Conservation (phyloP, 225 moss, liverwort and hornwort genomes). For the Marchantia paleacea region DNA sequence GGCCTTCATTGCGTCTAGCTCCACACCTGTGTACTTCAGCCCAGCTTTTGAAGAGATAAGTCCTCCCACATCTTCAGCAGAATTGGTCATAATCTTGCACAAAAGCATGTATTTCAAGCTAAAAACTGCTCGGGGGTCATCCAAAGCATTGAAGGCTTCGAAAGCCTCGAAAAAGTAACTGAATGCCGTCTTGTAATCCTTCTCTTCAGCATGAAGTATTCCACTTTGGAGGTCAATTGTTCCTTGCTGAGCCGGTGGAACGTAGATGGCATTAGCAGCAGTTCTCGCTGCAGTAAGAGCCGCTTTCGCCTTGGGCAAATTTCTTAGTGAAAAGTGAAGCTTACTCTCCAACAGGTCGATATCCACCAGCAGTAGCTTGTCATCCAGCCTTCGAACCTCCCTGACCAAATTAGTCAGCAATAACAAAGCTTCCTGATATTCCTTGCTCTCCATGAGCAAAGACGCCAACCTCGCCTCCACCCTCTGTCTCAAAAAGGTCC, state of each 20-base stretch:
- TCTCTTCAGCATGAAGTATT: slow-evolving; percentile 90
- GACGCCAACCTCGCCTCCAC: slow-evolving; percentile 85
- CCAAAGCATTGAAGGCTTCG: slow-evolving; percentile 90
- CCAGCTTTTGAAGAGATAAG: slow-evolving; percentile 95
- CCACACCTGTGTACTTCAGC: slow-evolving; percentile 88
- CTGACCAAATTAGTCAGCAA: slow-evolving; percentile 82
- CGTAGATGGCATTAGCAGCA: slow-evolving; percentile 94
- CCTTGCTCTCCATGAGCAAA: slow-evolving; percentile 83
- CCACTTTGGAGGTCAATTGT: slow-evolving; percentile 94
- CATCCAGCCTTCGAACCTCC: slow-evolving; percentile 85
- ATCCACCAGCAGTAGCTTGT: slow-evolving; percentile 90
- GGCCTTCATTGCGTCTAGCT: slow-evolving; percentile 93
- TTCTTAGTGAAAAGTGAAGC: slow-evolving; percentile 78
- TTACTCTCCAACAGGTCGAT: slow-evolving; percentile 92
- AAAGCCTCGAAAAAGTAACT: slow-evolving; percentile 98
- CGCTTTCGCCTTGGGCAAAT: slow-evolving; percentile 94
- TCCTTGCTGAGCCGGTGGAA: slow-evolving; percentile 86
- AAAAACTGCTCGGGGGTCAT: slow-evolving; percentile 81
- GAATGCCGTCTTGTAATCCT: slow-evolving; percentile 94
- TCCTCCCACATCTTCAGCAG: slow-evolving; percentile 79
- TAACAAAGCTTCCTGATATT: slow-evolving; percentile 81
- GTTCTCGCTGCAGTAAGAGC: slow-evolving; percentile 90
- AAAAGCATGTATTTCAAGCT: slow-evolving; percentile 95
- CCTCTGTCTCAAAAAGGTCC: slow-evolving; percentile 83
- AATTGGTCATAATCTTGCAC: slow-evolving; percentile 95